These are phyloP conservation scores for Pholiota adiposa DNA, from an alignment of 1,284 basidiomycete species.

Conservation along the genomic window DNA sequence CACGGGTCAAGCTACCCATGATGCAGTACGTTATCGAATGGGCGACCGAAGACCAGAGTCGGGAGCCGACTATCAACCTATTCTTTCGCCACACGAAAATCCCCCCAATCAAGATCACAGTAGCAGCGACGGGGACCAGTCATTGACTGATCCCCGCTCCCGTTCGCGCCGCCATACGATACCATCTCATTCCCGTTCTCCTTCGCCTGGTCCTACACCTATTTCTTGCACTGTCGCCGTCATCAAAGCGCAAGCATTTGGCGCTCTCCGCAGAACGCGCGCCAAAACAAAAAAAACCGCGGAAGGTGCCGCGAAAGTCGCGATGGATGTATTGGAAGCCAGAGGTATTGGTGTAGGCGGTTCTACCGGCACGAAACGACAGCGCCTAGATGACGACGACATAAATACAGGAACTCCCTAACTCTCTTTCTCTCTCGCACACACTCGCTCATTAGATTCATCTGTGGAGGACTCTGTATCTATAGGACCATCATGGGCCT, in stretches of 20 bases:
- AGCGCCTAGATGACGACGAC: constrained; percentile 60
- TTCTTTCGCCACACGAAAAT: constrained; percentile 56
- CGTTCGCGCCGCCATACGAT: constrained; percentile 48
- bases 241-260: constrained; percentile 86
- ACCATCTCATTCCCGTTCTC: constrained; percentile 62
- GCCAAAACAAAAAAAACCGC: constrained; percentile 70
- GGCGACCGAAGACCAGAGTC: constrained; percentile 53
- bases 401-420: constrained; percentile 51
- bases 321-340: constrained; percentile 76
- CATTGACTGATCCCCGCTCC: constrained; percentile 45
- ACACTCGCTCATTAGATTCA: constrained; percentile 13
- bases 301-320: constrained; percentile 74
- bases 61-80: constrained; percentile 48
- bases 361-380: constrained; percentile 56
- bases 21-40: constrained; percentile 65
- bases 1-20: constrained; percentile 41
- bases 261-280: constrained; percentile 77
- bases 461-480: constrained; percentile 36
- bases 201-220: constrained; percentile 64
- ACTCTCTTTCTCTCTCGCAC: constrained; percentile 3
- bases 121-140: constrained; percentile 59
- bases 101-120: constrained; percentile 56
- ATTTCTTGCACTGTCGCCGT: constrained; percentile 82
- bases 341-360: constrained; percentile 71
- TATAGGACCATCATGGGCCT: constrained; percentile 27